A percentile compares a stretch with the other conserved stretches of the same genome.
phyloP scores from a whole-genome alignment of 345 rosid genomes.

The Corchorus olitorius region DNA sequence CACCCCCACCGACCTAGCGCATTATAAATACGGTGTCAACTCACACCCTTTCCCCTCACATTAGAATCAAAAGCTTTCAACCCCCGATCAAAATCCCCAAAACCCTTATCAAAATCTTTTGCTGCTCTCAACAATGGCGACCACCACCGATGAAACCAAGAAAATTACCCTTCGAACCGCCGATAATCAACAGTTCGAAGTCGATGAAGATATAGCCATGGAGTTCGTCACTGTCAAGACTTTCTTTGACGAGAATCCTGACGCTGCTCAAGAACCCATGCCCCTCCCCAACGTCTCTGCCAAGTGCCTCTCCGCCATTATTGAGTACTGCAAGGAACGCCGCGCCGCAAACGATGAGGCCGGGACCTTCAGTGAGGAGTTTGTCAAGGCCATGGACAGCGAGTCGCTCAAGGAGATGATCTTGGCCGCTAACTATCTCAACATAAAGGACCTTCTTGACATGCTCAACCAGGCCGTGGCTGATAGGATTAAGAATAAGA shows the following conservation, averaged over 20 bases:
- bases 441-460: conserved; percentile 37
- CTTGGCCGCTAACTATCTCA: conserved; percentile 36
- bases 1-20: too few species aligned
- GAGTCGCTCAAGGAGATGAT: conserved; percentile 35
- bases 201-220: conserved; percentile 24
- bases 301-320: not conserved
- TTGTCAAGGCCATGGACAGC: conserved; percentile 13
- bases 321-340: conserved; percentile 31
- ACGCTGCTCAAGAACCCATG: not conserved
- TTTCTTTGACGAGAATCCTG: conserved; percentile 17
- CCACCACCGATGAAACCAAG: not conserved
- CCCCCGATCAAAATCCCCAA: conserved; percentile 40
- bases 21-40: too few species aligned
- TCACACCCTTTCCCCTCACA: too few species aligned
- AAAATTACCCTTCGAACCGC: conserved; percentile 15
- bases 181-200: conserved; percentile 19
- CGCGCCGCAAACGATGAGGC: conserved; percentile 1
- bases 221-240: conserved; percentile 4
- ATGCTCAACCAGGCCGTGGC: conserved; percentile 31
- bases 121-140: conserved; percentile 1
- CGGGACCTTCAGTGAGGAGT: conserved; percentile 15
- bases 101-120: conserved; percentile 38
- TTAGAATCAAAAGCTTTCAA: too few species aligned
- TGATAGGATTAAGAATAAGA: conserved; percentile 40
- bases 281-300: conserved; percentile 23